These are phyloP conservation scores for Gigaspora rosea DNA, from an alignment of 192 early-diverging fungal genomes.

Conservation along the genomic window DNA sequence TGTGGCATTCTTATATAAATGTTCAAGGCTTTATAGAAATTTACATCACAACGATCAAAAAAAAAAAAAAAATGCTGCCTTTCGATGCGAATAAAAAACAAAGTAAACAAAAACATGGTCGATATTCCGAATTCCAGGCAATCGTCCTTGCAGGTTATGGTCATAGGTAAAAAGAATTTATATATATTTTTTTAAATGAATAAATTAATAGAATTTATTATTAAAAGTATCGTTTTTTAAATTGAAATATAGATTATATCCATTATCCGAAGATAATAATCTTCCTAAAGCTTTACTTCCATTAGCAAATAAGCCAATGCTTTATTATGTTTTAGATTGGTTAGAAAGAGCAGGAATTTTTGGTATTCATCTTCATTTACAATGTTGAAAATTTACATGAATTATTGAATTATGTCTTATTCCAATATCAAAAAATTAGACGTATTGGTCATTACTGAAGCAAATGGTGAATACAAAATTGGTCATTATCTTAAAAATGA, in stretches of 20 bases:
- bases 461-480: slow-evolving; percentile 70
- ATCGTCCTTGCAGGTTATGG: slow-evolving; percentile 68
- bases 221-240: neutral
- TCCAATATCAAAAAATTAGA: slow-evolving; percentile 48
- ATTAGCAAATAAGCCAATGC: slow-evolving; percentile 92
- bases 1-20: no score
- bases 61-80: slow-evolving; percentile 18
- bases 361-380: slow-evolving; percentile 24
- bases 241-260: slow-evolving; percentile 57
- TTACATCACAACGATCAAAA: neutral
- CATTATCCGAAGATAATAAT: slow-evolving; percentile 77
- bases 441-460: slow-evolving; percentile 72
- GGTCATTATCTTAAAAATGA: slow-evolving; percentile 61
- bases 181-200: neutral
- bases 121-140: slow-evolving; percentile 64
- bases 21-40: no score
- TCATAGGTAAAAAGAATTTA: slow-evolving; percentile 49
- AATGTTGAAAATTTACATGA: neutral
- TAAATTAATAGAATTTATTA: neutral
- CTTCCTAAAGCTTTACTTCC: slow-evolving; percentile 94
- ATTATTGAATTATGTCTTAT: neutral
- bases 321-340: slow-evolving; percentile 93
- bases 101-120: slow-evolving; percentile 12
- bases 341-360: slow-evolving; percentile 80
- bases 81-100: slow-evolving; percentile 26